Conservation (phyloP, 352 stramenopile species). For the Phytophthora meadii region DNA sequence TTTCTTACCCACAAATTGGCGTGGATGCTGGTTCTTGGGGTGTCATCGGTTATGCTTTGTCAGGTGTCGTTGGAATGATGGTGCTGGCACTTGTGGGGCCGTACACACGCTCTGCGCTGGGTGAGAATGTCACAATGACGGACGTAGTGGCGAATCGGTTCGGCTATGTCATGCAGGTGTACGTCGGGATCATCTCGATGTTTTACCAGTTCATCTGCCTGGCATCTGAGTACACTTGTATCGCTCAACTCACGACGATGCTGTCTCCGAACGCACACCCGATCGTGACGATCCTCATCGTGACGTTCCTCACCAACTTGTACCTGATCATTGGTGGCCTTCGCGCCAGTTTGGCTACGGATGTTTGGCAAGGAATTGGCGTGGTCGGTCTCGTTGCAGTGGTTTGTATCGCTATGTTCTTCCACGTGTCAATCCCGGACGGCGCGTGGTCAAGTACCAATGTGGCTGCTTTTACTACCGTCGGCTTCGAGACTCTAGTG, state of each 20-base stretch:
- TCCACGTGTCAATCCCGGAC: constrained; percentile 57
- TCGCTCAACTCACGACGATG: constrained; percentile 59
- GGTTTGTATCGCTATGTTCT: constrained; percentile 70
- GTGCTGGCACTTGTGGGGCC: constrained; percentile 63
- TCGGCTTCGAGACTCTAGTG: constrained; percentile 75
- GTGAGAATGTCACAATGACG: constrained; percentile 76
- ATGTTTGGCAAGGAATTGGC: constrained; percentile 77
- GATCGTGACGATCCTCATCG: constrained; percentile 58
- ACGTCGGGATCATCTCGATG: constrained; percentile 68
- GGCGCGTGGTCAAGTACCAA: constrained; percentile 60
- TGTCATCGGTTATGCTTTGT: constrained; percentile 81
- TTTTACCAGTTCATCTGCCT: constrained; percentile 89
- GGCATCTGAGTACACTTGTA: constrained; percentile 70
- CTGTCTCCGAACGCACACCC: constrained; percentile 56
- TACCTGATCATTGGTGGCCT: constrained; percentile 81
- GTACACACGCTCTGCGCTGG: constrained; percentile 63
- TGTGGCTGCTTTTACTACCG: constrained; percentile 65
- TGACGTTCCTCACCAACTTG: constrained; percentile 73
- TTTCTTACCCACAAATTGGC: constrained; percentile 79
- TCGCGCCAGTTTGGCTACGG: constrained; percentile 72
- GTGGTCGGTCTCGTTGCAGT: constrained; percentile 64
- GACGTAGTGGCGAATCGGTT: constrained; percentile 70
- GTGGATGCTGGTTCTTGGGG: constrained; percentile 75
- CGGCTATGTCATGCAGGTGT: constrained; percentile 70
- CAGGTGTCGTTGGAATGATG: constrained; percentile 60